Evolutionary conservation across 192 early-diverging fungal genomes (phyloP), one percentile per base, ranked within the genome.

Genomic region (Diversispora epigaea): DNA sequence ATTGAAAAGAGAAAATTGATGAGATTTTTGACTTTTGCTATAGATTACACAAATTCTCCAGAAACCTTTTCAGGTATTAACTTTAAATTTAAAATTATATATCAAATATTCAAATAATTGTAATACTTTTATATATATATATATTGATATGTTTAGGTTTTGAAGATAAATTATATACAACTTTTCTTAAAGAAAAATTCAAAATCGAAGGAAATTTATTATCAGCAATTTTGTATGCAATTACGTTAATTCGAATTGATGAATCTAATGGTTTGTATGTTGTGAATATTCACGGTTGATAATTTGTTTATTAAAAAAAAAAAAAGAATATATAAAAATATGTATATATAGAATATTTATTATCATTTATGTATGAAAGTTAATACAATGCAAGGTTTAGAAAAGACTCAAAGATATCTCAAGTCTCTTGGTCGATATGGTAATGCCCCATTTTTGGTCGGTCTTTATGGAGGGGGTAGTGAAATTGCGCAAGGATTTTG

Each of bases 401-500:
- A 77, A 44, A 79, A 86, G 3, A 89, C 92, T 9, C 85, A 87
- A 61, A 77, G 76, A 6, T 95, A 93, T 75, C 77, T 95, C 14
- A 79, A 77, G 25, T 93, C 95, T 0, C 82, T 98, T 60, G 96
- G 96, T 17, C 86, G 93, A 6, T 98, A 89, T 79, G 94, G 95
- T 32, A 86, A 85, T 41, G 91, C 91, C 65, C 89, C 93, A 7
- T 96, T 93, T 71, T 77, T 98, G 19, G 88, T 89, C 57, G 87
- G 91, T 4, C 82, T 95, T 61, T 96, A 98, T 81, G 96, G 96
- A 32, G 92, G 90, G 41, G 92, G 91, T 5, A 94, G 93, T 52
- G 95, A 98, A 80, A 83, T 96, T 14, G 84, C 92, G 1, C 96
- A 98, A 80, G 90, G 93, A 6, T 96, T 97, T 80, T 95, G 95